Evolutionary conservation across 208 protist species (phyloP), one percentile per base, ranked within the genome.

Genomic region (Herpetomonas muscarum): DNA sequence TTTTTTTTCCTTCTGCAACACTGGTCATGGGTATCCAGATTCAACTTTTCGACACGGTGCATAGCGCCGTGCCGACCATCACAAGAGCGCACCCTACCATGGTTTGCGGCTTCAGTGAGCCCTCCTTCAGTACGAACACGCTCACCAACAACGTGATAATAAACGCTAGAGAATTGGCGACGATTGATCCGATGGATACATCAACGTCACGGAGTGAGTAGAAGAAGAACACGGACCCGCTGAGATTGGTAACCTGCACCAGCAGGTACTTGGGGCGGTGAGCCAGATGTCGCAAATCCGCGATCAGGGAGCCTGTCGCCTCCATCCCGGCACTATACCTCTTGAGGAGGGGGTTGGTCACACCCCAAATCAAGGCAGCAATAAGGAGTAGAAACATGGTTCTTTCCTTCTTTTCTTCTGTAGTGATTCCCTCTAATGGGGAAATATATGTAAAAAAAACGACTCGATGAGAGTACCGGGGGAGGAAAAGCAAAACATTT

Each of bases 341-440:
- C 48, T 94, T 94, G 24, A 94, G 58, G 25, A 94, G 50, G 25
- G 88, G 88, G 39, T 94, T 92, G 9, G 88, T 94, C 7, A 78
- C 68, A 0, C 88, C 88, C 88, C 88, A 94, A 15, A 94, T 61
- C 13, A 92, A 37, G 1, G 81, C 88, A 39, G 84, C 81, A 6
- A 94, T 22, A 0, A 90, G 44, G 34, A 94, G 53, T 45, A 94
- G 51, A 32, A 73, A 24, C 28, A 87, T 53, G 83, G 91, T 93
- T 15, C 1, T n/a, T 28, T 45, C 4, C 32, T 13, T 28, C 3
- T 2, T 12, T 32, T 21, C 19, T 4, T 25, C 5, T 22, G 49
- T 32, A n/a, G 24, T 32, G 24, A 32, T 12, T 37, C 25, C 49
- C 32, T 6, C 13, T 7, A n/a, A n/a, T n/a, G n/a, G n/a, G n/a